A percentile compares a stretch with the other conserved stretches of the same genome.
These are phyloP conservation scores for Candida ortonii DNA, from an alignment of 805 yeast genomes.

Conservation along the genomic window DNA sequence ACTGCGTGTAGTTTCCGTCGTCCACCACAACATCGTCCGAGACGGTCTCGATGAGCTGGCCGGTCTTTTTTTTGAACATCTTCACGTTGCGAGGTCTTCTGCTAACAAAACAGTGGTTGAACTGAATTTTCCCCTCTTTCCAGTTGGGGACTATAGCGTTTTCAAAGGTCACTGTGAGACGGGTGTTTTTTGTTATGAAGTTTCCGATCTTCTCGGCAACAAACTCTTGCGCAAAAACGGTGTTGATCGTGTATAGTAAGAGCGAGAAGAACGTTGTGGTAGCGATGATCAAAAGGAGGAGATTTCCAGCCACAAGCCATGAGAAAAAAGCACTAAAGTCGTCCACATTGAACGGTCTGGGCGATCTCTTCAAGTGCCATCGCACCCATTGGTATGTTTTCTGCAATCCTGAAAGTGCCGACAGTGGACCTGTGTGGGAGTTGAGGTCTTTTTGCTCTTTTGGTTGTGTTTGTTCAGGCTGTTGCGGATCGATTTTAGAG, in stretches of 20 bases:
- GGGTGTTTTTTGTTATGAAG: constrained; percentile 76
- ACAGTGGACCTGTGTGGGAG: constrained; percentile 2
- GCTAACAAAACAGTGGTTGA: constrained; percentile 82
- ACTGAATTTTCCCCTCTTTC: constrained; percentile 81
- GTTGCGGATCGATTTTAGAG: constrained; percentile 2
- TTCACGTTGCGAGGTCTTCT: constrained; percentile 61
- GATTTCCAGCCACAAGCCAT: constrained; percentile 89
- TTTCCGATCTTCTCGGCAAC: constrained; percentile 82
- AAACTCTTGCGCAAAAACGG: constrained; percentile 84
- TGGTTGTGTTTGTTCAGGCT: no score
- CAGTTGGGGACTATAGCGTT: constrained; percentile 93
- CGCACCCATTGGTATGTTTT: constrained; percentile 39
- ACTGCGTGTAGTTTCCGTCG: constrained; percentile 96
- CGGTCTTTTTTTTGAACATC: constrained; percentile 24
- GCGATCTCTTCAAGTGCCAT: constrained; percentile 74
- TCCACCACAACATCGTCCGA: constrained; percentile 46
- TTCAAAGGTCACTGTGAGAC: constrained; percentile 82
- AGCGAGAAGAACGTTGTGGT: constrained; percentile 91
- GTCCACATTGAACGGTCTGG: constrained; percentile 87
- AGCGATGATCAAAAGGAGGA: constrained; percentile 72
- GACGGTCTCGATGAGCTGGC: background rate
- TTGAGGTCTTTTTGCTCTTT: no score
- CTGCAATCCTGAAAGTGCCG: no score
- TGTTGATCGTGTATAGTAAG: constrained; percentile 70
- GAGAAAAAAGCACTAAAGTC: constrained; percentile 87